Conservation (phyloP, 2,329 filamentous ascomycete species). For the Trichoderma atrobrunneum region DNA sequence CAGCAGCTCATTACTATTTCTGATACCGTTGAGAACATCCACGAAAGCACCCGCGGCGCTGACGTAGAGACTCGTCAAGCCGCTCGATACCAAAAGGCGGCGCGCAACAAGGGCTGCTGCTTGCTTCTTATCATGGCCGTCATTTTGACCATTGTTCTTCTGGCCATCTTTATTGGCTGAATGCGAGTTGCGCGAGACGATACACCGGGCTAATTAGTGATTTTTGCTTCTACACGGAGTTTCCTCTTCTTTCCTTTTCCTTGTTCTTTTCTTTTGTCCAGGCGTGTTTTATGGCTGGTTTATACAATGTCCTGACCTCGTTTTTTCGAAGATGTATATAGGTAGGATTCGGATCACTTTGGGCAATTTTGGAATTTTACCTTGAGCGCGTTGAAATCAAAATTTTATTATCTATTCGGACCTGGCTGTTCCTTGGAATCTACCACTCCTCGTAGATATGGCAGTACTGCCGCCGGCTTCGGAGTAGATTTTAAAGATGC, state of each 20-base stretch:
- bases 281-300: neutral
- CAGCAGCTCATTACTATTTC: conserved; percentile 83
- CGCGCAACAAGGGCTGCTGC: conserved; percentile 91
- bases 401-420: conserved; percentile 17
- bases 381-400: conserved; percentile 16
- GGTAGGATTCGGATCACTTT: conserved; percentile 17
- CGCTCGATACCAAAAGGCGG: conserved; percentile 90
- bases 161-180: conserved; percentile 74
- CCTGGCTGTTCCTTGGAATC: neutral
- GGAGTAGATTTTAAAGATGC: conserved; percentile 21
- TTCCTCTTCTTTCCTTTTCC: conserved; percentile 5
- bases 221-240: conserved; percentile 17
- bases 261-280: neutral
- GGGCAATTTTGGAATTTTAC: neutral
- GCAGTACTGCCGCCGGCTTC: conserved; percentile 19
- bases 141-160: conserved; percentile 82
- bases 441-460: conserved; percentile 25
- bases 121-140: conserved; percentile 83
- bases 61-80: conserved; percentile 83
- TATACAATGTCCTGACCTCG: conserved; percentile 12
- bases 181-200: conserved; percentile 1
- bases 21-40: conserved; percentile 81
- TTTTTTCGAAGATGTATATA: conserved; percentile 19
- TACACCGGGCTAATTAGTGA: neutral
- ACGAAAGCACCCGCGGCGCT: conserved; percentile 78